A percentile compares a stretch with the other conserved stretches of the same genome.
Evolutionary conservation across 2,329 filamentous ascomycete species (phyloP).

Genomic region (Colletotrichum lentis): DNA sequence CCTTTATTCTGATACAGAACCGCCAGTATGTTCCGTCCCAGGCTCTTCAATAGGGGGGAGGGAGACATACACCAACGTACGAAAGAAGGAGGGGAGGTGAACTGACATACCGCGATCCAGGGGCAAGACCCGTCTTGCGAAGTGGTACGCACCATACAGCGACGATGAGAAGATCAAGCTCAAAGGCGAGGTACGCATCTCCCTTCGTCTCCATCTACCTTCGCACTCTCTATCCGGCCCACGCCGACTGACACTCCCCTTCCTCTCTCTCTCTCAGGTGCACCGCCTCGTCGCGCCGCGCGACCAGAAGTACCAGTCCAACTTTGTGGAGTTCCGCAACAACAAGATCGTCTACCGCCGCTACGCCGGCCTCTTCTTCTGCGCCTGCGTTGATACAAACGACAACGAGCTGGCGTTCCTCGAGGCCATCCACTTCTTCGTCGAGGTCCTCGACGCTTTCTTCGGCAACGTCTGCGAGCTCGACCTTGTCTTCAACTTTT

Average conservation of each 20-base stretch:
- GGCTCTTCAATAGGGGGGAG: no score
- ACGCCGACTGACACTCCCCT: constrained; percentile 1
- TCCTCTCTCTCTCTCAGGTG: constrained; percentile 64
- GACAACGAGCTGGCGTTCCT: constrained; percentile 98
- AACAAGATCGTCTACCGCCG: constrained; percentile 97
- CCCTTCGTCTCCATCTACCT: constrained; percentile 22
- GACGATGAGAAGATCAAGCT: constrained; percentile 99
- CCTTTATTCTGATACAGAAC: constrained; percentile 86
- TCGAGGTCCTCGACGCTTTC: constrained; percentile 97
- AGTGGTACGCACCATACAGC: constrained; percentile 98
- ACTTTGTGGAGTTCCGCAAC: constrained; percentile 96
- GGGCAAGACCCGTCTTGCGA: constrained; percentile 97
- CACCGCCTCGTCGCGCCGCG: constrained; percentile 97
- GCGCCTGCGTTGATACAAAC: constrained; percentile 97
- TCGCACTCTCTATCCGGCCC: constrained; percentile 14
- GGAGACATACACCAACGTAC: background rate
- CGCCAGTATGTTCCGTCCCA: constrained; percentile 65
- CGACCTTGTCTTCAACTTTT: constrained; percentile 85
- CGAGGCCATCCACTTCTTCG: constrained; percentile 99
- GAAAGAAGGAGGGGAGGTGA: constrained; percentile 13
- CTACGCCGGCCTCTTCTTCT: constrained; percentile 98
- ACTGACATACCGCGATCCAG: constrained; percentile 55
- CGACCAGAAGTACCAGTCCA: constrained; percentile 99
- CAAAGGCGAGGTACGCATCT: constrained; percentile 82
- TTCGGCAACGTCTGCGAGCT: constrained; percentile 99